These are phyloP conservation scores for Phyllostachys edulis DNA, from an alignment of 176 grass and related monocot species.

Conservation along the genomic window DNA sequence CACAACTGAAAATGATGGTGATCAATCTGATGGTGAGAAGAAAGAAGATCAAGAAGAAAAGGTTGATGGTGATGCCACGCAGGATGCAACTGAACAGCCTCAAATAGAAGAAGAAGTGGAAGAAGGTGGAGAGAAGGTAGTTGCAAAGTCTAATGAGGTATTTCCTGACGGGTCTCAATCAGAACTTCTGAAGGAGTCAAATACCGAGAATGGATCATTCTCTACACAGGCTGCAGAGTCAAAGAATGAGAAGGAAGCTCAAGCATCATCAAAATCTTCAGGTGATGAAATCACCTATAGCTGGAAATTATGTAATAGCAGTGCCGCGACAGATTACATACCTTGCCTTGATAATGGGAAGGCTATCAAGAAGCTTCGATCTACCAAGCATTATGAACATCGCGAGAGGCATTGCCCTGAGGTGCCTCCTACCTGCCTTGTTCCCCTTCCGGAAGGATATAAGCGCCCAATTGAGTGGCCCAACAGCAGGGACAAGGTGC, in stretches of 20 bases:
- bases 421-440: constrained; percentile 80
- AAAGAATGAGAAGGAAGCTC: constrained; percentile 75
- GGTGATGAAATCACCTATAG: constrained; percentile 45
- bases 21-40: constrained; percentile 39
- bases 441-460: constrained; percentile 82
- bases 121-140: constrained; percentile 55
- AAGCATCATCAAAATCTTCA: constrained; percentile 44
- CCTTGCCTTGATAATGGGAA: constrained; percentile 97
- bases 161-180: constrained; percentile 75
- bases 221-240: constrained; percentile 81
- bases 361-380: constrained; percentile 80
- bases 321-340: constrained; percentile 68
- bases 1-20: constrained; percentile 39
- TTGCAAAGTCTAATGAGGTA: constrained; percentile 43
- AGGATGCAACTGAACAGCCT: constrained; percentile 36
- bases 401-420: constrained; percentile 95
- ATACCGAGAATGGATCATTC: constrained; percentile 71
- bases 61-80: constrained; percentile 18
- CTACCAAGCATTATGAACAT: constrained; percentile 92
- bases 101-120: constrained; percentile 60
- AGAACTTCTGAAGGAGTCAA: constrained; percentile 86
- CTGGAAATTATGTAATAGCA: constrained; percentile 87
- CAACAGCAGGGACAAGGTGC: constrained; percentile 84
- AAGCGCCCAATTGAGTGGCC: constrained; percentile 74
- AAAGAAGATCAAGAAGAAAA: constrained; percentile 54